A percentile compares a stretch with the other conserved stretches of the same genome.
Conservation (phyloP, 257 asterid species). For the Coffea eugenioides region DNA sequence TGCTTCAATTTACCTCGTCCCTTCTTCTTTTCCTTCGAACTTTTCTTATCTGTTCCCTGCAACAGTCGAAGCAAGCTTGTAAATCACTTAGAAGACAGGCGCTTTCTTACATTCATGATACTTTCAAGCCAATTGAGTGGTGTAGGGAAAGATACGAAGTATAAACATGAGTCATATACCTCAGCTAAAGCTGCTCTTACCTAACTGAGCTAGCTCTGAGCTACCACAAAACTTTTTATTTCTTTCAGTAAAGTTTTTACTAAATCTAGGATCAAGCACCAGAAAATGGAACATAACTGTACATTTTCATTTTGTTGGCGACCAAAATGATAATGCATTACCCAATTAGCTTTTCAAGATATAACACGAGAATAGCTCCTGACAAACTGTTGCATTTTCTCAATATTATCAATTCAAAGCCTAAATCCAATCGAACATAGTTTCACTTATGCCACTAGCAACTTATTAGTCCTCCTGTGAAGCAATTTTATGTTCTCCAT, state of each 20-base stretch:
- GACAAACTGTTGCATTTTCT: background rate
- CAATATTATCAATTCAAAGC: background rate
- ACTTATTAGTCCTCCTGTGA: background rate
- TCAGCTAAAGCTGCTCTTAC: background rate
- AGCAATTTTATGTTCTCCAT: background rate
- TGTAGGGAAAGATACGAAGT: background rate
- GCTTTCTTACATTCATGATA: background rate
- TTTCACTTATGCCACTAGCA: background rate
- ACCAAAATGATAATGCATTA: background rate
- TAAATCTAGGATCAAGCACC: background rate
- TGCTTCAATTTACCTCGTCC: slow-evolving; percentile 57
- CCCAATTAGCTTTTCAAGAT: background rate
- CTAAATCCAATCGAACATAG: background rate
- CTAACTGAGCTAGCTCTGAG: background rate
- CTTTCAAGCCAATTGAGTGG: background rate
- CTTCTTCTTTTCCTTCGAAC: slow-evolving; percentile 72
- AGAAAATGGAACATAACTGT: background rate
- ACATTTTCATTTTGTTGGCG: too few species aligned
- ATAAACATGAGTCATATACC: background rate
- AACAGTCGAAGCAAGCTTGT: background rate
- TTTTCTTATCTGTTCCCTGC: slow-evolving; percentile 71
- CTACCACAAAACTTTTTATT: background rate
- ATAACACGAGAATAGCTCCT: background rate
- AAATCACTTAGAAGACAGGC: background rate
- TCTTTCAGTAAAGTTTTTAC: background rate